Evolutionary conservation across 805 yeast species (phyloP).

Genomic region (Saturnispora ahearnii): DNA sequence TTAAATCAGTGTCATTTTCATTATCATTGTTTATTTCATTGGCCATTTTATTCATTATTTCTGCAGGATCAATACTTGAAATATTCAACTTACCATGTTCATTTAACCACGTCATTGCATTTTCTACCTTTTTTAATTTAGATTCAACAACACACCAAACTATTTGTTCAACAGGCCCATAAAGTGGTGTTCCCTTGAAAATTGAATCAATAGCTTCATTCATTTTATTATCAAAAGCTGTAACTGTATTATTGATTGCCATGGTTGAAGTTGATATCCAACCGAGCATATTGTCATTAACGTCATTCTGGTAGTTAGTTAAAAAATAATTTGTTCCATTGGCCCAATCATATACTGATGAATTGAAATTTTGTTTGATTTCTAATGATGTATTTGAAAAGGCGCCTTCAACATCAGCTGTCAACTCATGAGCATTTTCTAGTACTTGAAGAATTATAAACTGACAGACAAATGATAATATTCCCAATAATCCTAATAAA

Average conservation of each 20-base stretch:
- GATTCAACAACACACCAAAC: conserved; percentile 74
- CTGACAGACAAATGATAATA: conserved; percentile 48
- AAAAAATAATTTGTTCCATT: conserved; percentile 49
- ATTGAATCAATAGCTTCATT: conserved; percentile 47
- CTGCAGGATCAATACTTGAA: conserved; percentile 36
- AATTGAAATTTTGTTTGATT: conserved; percentile 18
- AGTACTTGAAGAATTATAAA: conserved; percentile 31
- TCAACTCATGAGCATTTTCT: conserved; percentile 2
- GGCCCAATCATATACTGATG: conserved; percentile 40
- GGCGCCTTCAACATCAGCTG: conserved; percentile 4
- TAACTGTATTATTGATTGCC: conserved; percentile 52
- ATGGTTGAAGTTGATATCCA: conserved; percentile 51
- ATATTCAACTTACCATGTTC: conserved; percentile 49
- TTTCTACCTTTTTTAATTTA: conserved; percentile 55
- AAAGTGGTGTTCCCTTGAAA: conserved; percentile 63
- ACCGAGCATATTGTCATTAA: conserved; percentile 62
- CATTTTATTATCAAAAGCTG: conserved; percentile 47
- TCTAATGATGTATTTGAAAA: conserved; percentile 11
- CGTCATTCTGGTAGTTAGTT: conserved; percentile 33
- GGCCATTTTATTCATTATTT: conserved; percentile 9
- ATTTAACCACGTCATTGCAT: conserved; percentile 74
- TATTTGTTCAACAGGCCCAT: conserved; percentile 52
- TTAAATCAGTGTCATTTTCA: conserved; percentile 7
- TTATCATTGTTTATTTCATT: conserved; percentile 3
- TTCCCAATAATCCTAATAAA: conserved; percentile 48